Conservation (phyloP, 805 yeast species). For the Hanseniaspora lindneri region DNA sequence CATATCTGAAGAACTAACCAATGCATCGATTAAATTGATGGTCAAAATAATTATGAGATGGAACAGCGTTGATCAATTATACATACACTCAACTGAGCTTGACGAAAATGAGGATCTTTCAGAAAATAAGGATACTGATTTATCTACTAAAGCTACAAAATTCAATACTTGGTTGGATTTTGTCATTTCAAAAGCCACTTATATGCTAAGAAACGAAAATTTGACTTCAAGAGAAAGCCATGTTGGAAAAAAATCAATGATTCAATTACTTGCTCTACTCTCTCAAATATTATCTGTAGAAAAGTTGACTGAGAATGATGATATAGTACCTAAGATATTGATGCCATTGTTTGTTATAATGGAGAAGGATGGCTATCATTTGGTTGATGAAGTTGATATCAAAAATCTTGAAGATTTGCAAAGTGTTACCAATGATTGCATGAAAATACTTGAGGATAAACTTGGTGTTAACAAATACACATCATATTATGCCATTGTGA, state of each 20-base stretch:
- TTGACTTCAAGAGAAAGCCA: conserved; percentile 37
- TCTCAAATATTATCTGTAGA: conserved; percentile 40
- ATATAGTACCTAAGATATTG: conserved; percentile 31
- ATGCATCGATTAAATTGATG: conserved; percentile 55
- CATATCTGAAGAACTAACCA: conserved; percentile 49
- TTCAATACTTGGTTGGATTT: conserved; percentile 25
- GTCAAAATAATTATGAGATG: conserved; percentile 50
- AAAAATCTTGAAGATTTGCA: conserved; percentile 40
- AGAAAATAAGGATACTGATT: conserved; percentile 22
- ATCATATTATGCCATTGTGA: conserved; percentile 49
- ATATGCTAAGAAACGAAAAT: conserved; percentile 55
- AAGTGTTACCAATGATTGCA: conserved; percentile 49
- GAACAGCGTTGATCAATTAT: conserved; percentile 37
- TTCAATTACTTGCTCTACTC: conserved; percentile 59
- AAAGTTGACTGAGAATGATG: conserved; percentile 30
- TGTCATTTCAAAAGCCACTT: conserved; percentile 48
- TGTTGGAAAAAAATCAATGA: conserved; percentile 52
- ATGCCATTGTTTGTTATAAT: conserved; percentile 42
- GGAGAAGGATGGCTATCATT: conserved; percentile 28
- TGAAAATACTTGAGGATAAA: conserved; percentile 52
- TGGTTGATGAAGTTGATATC: conserved; percentile 23
- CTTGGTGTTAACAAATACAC: conserved; percentile 64
- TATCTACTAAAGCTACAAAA: conserved; percentile 13
- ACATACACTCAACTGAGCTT: conserved; percentile 24
- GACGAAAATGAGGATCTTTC: conserved; percentile 18